A percentile compares a stretch with the other conserved stretches of the same genome.
These are phyloP conservation scores for Leonotis leonurus DNA, from an alignment of 257 asterid genomes.

Conservation along the genomic window DNA sequence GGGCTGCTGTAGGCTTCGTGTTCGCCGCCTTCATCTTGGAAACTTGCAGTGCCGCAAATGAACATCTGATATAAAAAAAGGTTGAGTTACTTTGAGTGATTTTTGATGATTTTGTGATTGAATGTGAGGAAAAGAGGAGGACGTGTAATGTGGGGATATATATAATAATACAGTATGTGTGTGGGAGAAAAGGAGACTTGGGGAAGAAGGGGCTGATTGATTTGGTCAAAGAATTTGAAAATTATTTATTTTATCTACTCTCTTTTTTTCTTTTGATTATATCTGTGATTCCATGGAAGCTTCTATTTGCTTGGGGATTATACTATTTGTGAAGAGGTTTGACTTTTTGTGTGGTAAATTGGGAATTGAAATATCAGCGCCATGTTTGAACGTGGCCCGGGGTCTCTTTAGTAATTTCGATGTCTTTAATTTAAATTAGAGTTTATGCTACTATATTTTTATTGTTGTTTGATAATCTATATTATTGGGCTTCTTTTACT, in stretches of 20 bases:
- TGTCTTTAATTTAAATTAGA: too few relatives aligned
- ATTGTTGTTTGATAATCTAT: neutral
- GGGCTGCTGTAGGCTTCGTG: constrained; percentile 36
- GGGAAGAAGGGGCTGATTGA: constrained; percentile 12
- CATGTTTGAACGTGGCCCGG: constrained; percentile 2
- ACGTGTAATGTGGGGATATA: neutral
- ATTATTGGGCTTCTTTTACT: neutral
- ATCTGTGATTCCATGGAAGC: constrained; percentile 33
- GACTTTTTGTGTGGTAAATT: constrained; percentile 17
- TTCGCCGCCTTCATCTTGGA: constrained; percentile 32
- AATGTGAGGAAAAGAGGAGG: constrained; percentile 1
- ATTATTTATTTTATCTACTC: neutral
- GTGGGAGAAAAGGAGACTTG: constrained; percentile 26
- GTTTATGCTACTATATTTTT: too few relatives aligned
- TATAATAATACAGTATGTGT: too few relatives aligned
- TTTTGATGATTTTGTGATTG: neutral
- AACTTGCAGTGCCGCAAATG: constrained; percentile 54
- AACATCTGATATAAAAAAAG: constrained; percentile 26
- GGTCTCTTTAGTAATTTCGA: neutral
- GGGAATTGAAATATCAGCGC: neutral
- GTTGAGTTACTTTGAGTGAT: too few relatives aligned
- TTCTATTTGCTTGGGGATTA: constrained; percentile 21
- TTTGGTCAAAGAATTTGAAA: constrained; percentile 26
- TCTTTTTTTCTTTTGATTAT: constrained; percentile 1
- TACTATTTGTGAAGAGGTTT: neutral